Percentiles rank a stretch among this genome's conserved stretches.
Conservation (phyloP, 495 filamentous ascomycete genomes). For the Hamigera avellanea region DNA sequence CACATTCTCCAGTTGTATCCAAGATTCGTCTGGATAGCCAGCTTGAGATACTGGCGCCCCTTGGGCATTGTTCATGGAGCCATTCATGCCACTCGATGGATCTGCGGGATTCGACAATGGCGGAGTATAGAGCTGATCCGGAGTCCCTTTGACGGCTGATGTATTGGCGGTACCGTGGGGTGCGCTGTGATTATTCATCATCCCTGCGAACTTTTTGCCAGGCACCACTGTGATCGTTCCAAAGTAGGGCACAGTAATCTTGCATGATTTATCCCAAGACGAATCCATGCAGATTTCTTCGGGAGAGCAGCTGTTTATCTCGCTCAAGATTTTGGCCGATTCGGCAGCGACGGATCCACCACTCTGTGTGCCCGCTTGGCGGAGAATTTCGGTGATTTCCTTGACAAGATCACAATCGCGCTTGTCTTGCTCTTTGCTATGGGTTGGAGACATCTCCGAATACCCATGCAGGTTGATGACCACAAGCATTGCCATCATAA, state of each 20-base stretch:
- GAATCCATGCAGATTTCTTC: too few relatives aligned
- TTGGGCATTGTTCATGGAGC: not conserved
- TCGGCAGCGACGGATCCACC: constrained; percentile 39
- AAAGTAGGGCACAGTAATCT: constrained; percentile 35
- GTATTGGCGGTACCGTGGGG: constrained; percentile 1
- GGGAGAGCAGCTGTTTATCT: constrained; percentile 6
- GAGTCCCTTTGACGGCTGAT: constrained; percentile 1
- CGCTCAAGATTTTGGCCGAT: constrained; percentile 31
- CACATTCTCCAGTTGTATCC: constrained; percentile 8
- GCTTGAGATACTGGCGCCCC: constrained; percentile 1
- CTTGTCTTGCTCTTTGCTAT: constrained; percentile 23
- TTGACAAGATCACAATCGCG: constrained; percentile 34
- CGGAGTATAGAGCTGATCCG: constrained; percentile 14
- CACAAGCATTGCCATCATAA: constrained; percentile 38
- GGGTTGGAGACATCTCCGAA: constrained; percentile 13
- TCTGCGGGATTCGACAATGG: constrained; percentile 10
- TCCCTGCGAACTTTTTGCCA: constrained; percentile 15
- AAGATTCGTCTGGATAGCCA: constrained; percentile 7
- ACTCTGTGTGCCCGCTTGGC: constrained; percentile 21
- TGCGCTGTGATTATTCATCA: not conserved
- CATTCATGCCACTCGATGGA: not conserved
- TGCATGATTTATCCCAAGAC: constrained; percentile 6
- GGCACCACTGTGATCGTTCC: constrained; percentile 26
- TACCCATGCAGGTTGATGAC: constrained; percentile 35
- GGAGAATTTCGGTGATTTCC: constrained; percentile 27